Conservation (phyloP, 73 alveolate genomes). For the Paramecium bursaria region DNA sequence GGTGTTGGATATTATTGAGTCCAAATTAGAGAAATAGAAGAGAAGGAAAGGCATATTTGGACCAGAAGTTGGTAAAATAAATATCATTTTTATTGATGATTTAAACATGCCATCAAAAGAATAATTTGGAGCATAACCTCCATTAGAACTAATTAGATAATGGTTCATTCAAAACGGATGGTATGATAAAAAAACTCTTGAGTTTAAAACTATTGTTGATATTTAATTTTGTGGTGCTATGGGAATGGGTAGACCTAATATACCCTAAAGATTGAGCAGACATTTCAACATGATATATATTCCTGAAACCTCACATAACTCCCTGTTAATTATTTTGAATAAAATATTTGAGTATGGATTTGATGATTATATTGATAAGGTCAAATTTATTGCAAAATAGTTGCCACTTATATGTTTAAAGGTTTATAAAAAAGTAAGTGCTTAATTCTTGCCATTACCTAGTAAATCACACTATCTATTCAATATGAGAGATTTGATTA, state of each 20-base stretch:
- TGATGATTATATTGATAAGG: slow-evolving; percentile 81
- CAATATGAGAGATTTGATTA: slow-evolving; percentile 91
- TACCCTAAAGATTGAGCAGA: slow-evolving; percentile 88
- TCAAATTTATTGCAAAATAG: slow-evolving; percentile 74
- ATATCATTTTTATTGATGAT: slow-evolving; percentile 97
- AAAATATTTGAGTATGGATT: slow-evolving; percentile 88
- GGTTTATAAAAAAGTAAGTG: slow-evolving; percentile 83
- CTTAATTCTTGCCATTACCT: slow-evolving; percentile 91
- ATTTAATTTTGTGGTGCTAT: slow-evolving; percentile 80
- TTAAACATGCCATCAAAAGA: slow-evolving; percentile 97
- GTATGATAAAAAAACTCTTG: slow-evolving; percentile 93
- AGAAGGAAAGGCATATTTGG: slow-evolving; percentile 98
- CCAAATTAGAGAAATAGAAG: slow-evolving; percentile 80
- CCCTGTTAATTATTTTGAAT: slow-evolving; percentile 84
- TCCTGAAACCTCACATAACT: slow-evolving; percentile 82
- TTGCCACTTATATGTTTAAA: slow-evolving; percentile 80
- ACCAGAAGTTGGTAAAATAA: slow-evolving; percentile 92
- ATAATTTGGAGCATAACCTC: slow-evolving; percentile 98
- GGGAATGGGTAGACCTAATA: slow-evolving; percentile 77
- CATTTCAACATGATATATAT: slow-evolving; percentile 87
- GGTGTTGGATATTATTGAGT: slow-evolving; percentile 82
- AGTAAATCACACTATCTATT: slow-evolving; percentile 92
- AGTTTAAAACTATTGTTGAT: slow-evolving; percentile 74
- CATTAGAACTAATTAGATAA: slow-evolving; percentile 94
- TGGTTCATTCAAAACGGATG: slow-evolving; percentile 94